Base-by-base conservation (phyloP, 2,329 filamentous ascomycete genomes). In the Colletotrichum coccodes region DNA sequence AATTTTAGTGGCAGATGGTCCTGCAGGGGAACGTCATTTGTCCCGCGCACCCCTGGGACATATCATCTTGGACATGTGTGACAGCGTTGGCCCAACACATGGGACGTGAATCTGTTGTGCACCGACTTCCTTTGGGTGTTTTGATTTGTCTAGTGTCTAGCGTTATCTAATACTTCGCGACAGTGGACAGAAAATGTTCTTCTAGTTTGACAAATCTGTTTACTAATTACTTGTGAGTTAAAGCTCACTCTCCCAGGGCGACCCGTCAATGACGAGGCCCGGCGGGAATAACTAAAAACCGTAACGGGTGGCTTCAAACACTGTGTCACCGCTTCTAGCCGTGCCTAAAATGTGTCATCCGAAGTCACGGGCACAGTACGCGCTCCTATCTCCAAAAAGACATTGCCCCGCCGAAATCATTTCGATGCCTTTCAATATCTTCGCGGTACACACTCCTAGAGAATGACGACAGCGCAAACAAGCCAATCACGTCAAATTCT, bases 1-100 rank as follows among this genome's bases (percentile, higher is more conserved):
- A 47, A 56, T 53, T 23, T 52, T 50, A 65, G 61, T 49, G 54
- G 62, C 61, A 53, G 23, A 50, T 18, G 47, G 53, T 30, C 60
- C 67, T 70, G 67, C 67, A 70, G 58, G 67, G 67, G 26, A 62
- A 53, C 67, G 67, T 70, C 67, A 70, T 70, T 36, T 63, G 36
- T 66, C 50, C 66, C 66, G 49, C 62, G 30, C 36, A 60, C 66
- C 61, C 66, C 62, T 68, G 65, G 65, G 23, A 59, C 26, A 34
- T 40, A 30, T 65, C 40, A 36, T 52, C 59, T 67, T 52, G 52
- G 38, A 32, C 30, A 59, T 32, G 32, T 68, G 62, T 47, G 14
- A 47, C 53, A 68, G 52, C 50, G 53, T 57, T 54, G 49, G 21
- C 62, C 32, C 49, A 65, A 34, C 32, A 54, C 61, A 56, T 50